Evolutionary conservation across 176 grass and related monocot species (phyloP), one percentile per base, ranked within the genome.

Genomic region (Microstegium vimineum): DNA sequence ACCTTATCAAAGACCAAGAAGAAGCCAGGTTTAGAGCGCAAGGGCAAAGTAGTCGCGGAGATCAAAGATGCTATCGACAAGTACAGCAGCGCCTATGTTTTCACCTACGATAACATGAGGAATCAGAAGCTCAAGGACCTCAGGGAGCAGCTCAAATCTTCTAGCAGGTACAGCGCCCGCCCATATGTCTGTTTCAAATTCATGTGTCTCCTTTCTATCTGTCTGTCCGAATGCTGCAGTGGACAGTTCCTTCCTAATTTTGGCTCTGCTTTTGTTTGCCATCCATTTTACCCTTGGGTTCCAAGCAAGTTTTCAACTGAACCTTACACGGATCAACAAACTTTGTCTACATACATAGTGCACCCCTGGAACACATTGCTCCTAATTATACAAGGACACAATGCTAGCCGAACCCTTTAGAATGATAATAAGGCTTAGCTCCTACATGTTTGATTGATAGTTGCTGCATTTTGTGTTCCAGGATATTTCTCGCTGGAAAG

Each of bases 401-500:
- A 10, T 33, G 22, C 62, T 85, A 31, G 46, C 16, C 18, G 46
- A 45, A 45, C 37, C 27, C 26, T 78, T 22, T 31, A 43, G n/a
- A 73, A 62, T 37, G 52, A 51, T 26, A 23, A 70, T 8, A 54
- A 9, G 38, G 2, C 27, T 25, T 18, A 25, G 76, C 54, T 63
- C 85, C 8, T 4, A 59, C 51, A 23, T 30, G 46, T 38, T 66
- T 76, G 41, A 60, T 61, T 76, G 41, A 60, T 61, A 73, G 36
- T 33, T 32, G 51, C 27, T 75, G 36, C 16, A 26, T 57, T 31
- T 71, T 27, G 38, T 66, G 56, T 57, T 6, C 7, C 42, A 98
- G 96, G 84, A 93, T 99, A 82, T 99, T 99, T 85, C 93, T 99
- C 73, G 96, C 93, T 25, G 88, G 90, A 65, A 99, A 95, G 83